These are phyloP conservation scores for Vitis rotundifolia DNA, from an alignment of 164 flowering plant genomes.

Conservation along the genomic window DNA sequence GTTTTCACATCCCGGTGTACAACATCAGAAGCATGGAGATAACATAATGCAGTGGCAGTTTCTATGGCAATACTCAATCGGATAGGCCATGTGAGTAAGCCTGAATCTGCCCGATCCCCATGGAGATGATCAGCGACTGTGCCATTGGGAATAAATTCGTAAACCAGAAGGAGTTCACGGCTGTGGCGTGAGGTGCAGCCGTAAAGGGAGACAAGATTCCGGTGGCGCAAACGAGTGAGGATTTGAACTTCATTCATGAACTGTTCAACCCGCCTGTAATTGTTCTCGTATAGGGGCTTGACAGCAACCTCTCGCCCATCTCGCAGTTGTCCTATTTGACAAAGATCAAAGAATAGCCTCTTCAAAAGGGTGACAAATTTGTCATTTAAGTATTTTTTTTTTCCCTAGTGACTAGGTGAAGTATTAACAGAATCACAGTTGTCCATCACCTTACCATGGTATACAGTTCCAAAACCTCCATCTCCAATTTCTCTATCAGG, in stretches of 20 bases:
- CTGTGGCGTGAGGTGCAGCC: slow-evolving; percentile 78
- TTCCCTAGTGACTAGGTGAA: not conserved
- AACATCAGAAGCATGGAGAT: slow-evolving; percentile 71
- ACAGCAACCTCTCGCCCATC: slow-evolving; percentile 83
- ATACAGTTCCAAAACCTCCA: slow-evolving; percentile 36
- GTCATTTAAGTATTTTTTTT: too few species aligned
- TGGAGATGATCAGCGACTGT: slow-evolving; percentile 83
- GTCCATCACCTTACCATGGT: slow-evolving; percentile 23
- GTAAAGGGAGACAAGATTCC: slow-evolving; percentile 66
- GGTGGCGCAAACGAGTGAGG: slow-evolving; percentile 63
- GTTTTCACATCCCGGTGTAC: slow-evolving; percentile 84
- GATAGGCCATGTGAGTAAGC: slow-evolving; percentile 51
- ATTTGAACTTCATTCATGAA: slow-evolving; percentile 74
- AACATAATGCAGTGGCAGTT: slow-evolving; percentile 66
- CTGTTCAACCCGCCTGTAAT: slow-evolving; percentile 56
- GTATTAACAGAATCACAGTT: not conserved
- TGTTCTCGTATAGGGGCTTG: slow-evolving; percentile 67
- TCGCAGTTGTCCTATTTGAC: slow-evolving; percentile 48
- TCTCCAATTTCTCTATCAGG: slow-evolving; percentile 22
- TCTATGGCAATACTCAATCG: slow-evolving; percentile 72
- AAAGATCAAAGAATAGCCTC: not conserved
- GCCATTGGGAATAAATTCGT: slow-evolving; percentile 69
- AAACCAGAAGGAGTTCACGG: slow-evolving; percentile 75
- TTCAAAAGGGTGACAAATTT: too few species aligned
- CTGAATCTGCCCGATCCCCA: slow-evolving; percentile 32